These are phyloP conservation scores for Candida schatavii DNA, from an alignment of 805 yeast genomes.

Conservation along the genomic window DNA sequence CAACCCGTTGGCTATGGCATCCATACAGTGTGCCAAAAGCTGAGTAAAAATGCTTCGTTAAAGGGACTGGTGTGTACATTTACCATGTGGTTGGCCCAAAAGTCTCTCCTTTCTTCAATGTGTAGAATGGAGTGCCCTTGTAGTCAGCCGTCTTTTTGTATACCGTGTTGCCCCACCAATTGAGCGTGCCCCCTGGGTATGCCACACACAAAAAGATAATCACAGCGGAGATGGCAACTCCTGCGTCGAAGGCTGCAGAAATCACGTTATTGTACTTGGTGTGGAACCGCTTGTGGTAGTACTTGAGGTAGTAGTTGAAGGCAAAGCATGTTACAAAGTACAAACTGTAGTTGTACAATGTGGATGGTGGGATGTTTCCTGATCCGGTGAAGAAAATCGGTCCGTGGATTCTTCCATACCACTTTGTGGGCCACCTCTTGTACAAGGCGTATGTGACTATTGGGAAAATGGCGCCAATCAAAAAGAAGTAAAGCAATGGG, in stretches of 20 bases:
- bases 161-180: conserved; percentile 69
- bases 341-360: conserved; percentile 61
- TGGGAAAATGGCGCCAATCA: conserved; percentile 36
- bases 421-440: conserved; percentile 40
- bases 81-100: conserved; percentile 52
- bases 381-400: conserved; percentile 44
- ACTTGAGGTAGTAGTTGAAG: conserved; percentile 39
- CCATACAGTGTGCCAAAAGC: too few relatives aligned
- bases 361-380: conserved; percentile 69
- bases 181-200: conserved; percentile 10
- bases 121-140: conserved; percentile 28
- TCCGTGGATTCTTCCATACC: conserved; percentile 27
- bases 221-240: conserved; percentile 38
- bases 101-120: conserved; percentile 36
- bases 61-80: too few relatives aligned
- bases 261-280: conserved; percentile 42
- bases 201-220: conserved; percentile 33
- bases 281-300: conserved; percentile 41
- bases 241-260: conserved; percentile 43
- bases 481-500: conserved; percentile 35
- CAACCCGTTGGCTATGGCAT: too few relatives aligned
- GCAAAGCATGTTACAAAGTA: conserved; percentile 37
- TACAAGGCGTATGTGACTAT: conserved; percentile 34
- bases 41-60: too few relatives aligned
- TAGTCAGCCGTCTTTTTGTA: conserved; percentile 38